These are phyloP conservation scores for Pestalotiopsis sp. DNA, from an alignment of 2,329 filamentous ascomycete genomes.

Conservation along the genomic window DNA sequence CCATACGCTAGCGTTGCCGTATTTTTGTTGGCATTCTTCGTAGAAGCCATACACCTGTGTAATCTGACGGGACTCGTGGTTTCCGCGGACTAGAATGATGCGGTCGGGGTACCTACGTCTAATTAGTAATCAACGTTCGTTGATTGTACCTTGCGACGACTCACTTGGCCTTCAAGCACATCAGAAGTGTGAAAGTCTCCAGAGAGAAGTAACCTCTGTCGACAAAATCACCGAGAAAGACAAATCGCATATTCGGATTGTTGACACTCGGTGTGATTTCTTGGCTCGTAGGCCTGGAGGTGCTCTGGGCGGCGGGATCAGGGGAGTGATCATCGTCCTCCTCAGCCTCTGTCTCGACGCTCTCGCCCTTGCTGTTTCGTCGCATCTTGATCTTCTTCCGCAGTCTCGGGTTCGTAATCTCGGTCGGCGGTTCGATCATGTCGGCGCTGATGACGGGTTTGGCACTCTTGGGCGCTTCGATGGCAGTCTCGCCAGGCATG, in stretches of 20 bases:
- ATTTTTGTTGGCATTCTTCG: slow-evolving; percentile 96
- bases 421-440: slow-evolving; percentile 87
- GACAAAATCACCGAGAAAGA: slow-evolving; percentile 85
- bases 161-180: slow-evolving; percentile 83
- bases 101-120: slow-evolving; percentile 83
- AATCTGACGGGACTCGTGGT: slow-evolving; percentile 96
- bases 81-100: slow-evolving; percentile 94
- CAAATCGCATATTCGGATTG: slow-evolving; percentile 55
- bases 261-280: slow-evolving; percentile 20
- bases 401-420: slow-evolving; percentile 85
- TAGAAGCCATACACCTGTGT: slow-evolving; percentile 99
- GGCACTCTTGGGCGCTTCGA: slow-evolving; percentile 67
- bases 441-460: slow-evolving; percentile 83
- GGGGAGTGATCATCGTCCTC: slow-evolving; percentile 40
- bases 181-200: slow-evolving; percentile 94
- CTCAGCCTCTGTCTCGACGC: slow-evolving; percentile 48
- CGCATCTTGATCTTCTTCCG: slow-evolving; percentile 78
- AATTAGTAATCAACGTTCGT: slow-evolving; percentile 13
- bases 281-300: slow-evolving; percentile 29
- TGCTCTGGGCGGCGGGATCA: slow-evolving; percentile 7
- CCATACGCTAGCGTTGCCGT: slow-evolving; percentile 99
- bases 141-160: slow-evolving; percentile 17
- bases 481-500: slow-evolving; percentile 83
- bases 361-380: slow-evolving; percentile 51
- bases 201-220: slow-evolving; percentile 97